Conservation (phyloP, 139 green algal species). For the Ettlia oleoabundans region DNA sequence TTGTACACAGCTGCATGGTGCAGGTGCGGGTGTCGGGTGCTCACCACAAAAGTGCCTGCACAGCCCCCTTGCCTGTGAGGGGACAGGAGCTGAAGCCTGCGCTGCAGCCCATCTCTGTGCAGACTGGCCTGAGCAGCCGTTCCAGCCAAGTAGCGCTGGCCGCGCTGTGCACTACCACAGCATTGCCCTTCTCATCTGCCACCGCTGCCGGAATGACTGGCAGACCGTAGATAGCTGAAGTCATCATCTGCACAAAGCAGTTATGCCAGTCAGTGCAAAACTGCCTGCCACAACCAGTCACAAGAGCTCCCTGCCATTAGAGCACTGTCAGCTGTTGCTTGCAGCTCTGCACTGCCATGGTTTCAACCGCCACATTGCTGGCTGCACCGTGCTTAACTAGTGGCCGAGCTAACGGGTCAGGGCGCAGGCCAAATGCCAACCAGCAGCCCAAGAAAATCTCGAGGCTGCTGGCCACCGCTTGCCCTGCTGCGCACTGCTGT, state of each 20-base stretch:
- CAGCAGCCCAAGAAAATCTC: not conserved
- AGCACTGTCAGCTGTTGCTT: too few species aligned
- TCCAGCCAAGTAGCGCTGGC: constrained; percentile 38
- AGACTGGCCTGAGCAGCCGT: constrained; percentile 45
- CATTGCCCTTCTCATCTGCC: constrained; percentile 59
- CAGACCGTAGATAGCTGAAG: constrained; percentile 45
- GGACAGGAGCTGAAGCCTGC: constrained; percentile 44
- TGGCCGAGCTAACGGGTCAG: too few species aligned
- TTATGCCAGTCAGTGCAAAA: not conserved
- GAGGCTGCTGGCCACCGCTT: not conserved
- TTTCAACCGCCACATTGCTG: too few species aligned
- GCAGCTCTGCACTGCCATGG: too few species aligned
- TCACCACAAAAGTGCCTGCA: too few species aligned
- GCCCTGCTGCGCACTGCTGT: not conserved
- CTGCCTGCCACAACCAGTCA: too few species aligned
- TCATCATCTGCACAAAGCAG: constrained; percentile 40
- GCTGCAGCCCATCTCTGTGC: constrained; percentile 53
- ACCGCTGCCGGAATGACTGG: constrained; percentile 37
- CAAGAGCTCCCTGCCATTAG: too few species aligned
- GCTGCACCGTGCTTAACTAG: too few species aligned
- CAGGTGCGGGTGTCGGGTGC: too few species aligned
- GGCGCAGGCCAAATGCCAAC: too few species aligned
- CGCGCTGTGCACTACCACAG: constrained; percentile 35
- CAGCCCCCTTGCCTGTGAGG: too few species aligned
- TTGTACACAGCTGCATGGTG: too few species aligned